Base-by-base conservation (phyloP, 2,329 filamentous ascomycete species). In the Fusarium mangiferae region DNA sequence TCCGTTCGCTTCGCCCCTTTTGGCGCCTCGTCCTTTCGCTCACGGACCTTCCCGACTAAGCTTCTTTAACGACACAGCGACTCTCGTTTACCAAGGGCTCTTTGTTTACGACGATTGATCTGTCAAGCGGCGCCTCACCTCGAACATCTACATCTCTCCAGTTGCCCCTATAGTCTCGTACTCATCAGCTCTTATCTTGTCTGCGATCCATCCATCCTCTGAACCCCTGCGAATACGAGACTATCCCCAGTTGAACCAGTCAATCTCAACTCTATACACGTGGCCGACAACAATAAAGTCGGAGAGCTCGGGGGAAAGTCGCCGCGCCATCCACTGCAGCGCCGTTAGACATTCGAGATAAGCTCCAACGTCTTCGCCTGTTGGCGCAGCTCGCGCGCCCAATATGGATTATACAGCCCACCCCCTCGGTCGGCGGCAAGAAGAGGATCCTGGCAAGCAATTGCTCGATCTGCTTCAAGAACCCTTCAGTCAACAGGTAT, bases 401-500 rank as follows among this genome's bases (percentile, higher is more conserved):
- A 57, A n/a, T 54, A 80, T 80, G 78, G 73, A 77, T 62, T 65
- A 46, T 57, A 26, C 73, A 38, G 38, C 65, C 52, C 66, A 55
- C 55, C 65, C 73, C 45, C 55, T 75, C 18, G 41, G 33, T 35
- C 51, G 62, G 36, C 73, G 74, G 36, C 38, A 72, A 44, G 24
- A 71, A n/a, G 59, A 76, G 24, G 82, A 84, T 64, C 75, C 82
- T 4, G 85, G 81, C 36, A 70, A 85, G 52, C 81, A 88, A 78
- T 80, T 89, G 61, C 80, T 89, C 41, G 78, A 86, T 7, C 79
- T 90, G 52, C 79, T 90, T 18, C 80, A 85, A 66, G 82, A 88
- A 68, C 88, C 88, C 15, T 90, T 89, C 74, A 82, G 83, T 57
- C 81, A 83, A 61, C 81, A 83, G 78, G 87, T 88, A 82, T 78